Conservation (phyloP, 371 early-diverging fungal species). For the Mucor sp. region DNA sequence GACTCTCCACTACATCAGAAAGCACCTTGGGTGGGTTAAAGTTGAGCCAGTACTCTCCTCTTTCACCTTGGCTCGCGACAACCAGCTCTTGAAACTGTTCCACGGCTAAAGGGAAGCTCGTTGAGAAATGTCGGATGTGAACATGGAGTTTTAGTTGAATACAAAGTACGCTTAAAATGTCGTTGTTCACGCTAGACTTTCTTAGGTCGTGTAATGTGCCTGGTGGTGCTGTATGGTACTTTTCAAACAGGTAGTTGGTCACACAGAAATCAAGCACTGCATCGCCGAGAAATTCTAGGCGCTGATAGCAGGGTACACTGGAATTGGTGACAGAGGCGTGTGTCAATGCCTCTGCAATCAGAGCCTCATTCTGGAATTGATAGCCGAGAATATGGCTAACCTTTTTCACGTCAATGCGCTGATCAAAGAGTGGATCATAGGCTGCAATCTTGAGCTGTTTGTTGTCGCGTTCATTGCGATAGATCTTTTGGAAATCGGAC, state of each 20-base stretch:
- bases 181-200: constrained; percentile 83
- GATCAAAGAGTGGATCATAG: not conserved
- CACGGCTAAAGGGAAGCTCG: constrained; percentile 46
- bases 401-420: constrained; percentile 13
- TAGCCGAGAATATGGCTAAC: constrained; percentile 69
- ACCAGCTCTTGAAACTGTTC: constrained; percentile 41
- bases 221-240: constrained; percentile 57
- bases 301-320: constrained; percentile 75
- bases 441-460: not conserved
- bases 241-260: constrained; percentile 67
- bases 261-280: constrained; percentile 82
- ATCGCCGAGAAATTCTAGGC: constrained; percentile 93
- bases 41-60: constrained; percentile 69
- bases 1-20: constrained; percentile 87
- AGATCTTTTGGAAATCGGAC: constrained; percentile 42
- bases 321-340: constrained; percentile 70
- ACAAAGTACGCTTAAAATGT: constrained; percentile 73
- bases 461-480: not conserved
- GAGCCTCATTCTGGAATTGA: constrained; percentile 63
- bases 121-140: constrained; percentile 66
- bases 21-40: constrained; percentile 82
- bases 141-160: constrained; percentile 61
- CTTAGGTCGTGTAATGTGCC: constrained; percentile 71
- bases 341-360: constrained; percentile 83
- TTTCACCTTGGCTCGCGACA: constrained; percentile 25